Percentiles rank a stretch among this genome's conserved stretches.
phyloP scores from a whole-genome alignment of 108 stramenopile genomes.

The Fistulifera solaris region DNA sequence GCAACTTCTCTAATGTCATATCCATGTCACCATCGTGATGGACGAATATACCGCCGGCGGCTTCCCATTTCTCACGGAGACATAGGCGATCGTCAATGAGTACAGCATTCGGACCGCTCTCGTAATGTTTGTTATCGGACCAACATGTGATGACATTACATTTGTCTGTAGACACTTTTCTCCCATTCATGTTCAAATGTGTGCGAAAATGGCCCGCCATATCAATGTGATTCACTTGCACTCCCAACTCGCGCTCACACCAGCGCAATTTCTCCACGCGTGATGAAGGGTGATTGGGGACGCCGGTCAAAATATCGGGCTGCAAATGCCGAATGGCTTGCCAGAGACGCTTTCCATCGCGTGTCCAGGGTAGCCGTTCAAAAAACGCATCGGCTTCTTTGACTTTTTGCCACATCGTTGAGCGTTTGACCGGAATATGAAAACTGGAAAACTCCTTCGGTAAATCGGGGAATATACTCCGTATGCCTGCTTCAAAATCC shows the following conservation, averaged over 20 bases:
- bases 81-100: constrained; percentile 66
- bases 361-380: constrained; percentile 54
- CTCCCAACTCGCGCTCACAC: constrained; percentile 57
- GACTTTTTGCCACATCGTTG: constrained; percentile 49
- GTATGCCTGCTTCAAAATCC: constrained; percentile 68
- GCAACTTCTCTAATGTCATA: neutral
- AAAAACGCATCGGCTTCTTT: constrained; percentile 32
- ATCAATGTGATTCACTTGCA: constrained; percentile 40
- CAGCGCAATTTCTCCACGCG: constrained; percentile 52
- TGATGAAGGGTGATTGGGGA: constrained; percentile 28
- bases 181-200: neutral
- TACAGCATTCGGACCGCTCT: constrained; percentile 42
- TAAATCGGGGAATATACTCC: constrained; percentile 1
- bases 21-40: constrained; percentile 24
- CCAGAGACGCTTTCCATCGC: constrained; percentile 61
- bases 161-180: neutral
- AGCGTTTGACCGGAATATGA: constrained; percentile 14
- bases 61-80: constrained; percentile 44
- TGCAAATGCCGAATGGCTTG: constrained; percentile 25
- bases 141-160: constrained; percentile 62
- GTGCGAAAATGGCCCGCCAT: constrained; percentile 34
- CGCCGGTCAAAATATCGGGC: constrained; percentile 65
- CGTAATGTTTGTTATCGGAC: constrained; percentile 64
- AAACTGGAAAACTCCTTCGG: constrained; percentile 19
- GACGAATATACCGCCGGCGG: constrained; percentile 67